Evolutionary conservation across 148 eudicot genomes (phyloP), one percentile per base, ranked within the genome.

Genomic region (Talinum fruticosum): DNA sequence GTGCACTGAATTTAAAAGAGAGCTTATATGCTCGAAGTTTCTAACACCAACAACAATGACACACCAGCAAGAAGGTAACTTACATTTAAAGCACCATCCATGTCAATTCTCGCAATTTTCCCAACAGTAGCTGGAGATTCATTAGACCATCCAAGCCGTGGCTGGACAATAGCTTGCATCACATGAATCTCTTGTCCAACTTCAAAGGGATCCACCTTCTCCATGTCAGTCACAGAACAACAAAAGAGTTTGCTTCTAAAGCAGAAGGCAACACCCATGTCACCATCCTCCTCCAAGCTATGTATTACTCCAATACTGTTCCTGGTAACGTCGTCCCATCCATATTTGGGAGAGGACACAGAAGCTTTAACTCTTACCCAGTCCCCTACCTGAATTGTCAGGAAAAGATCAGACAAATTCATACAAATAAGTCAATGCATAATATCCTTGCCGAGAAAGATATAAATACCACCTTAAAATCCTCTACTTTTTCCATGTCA

Each of bases 401-500:
- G 66, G 32, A 62, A n/a, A 47, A 32, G 59, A 71, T 67, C 37
- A 71, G 45, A n/a, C n/a, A n/a, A n/a, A n/a, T n/a, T n/a, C n/a
- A n/a, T n/a, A n/a, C n/a, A n/a, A n/a, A n/a, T n/a, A n/a, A 51
- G 71, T 29, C 28, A 35, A 70, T 18, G 59, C 34, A 41, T n/a
- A n/a, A n/a, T n/a, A n/a, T n/a, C n/a, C n/a, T n/a, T n/a, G n/a
- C n/a, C n/a, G n/a, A n/a, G n/a, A n/a, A n/a, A n/a, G n/a, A n/a
- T n/a, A n/a, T n/a, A n/a, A n/a, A n/a, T n/a, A n/a, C 34, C 89
- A 96, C 99, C 97, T 96, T 90, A 81, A 93, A 93, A 81, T 93
- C 90, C 76, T 93, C 99, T 86, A 96, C 87, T 83, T 93, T 96
- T 86, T 96, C 99, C 99, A 96, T 93, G 88, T 96, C 99, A 57